Conservation (phyloP, 163 green algal genomes). For the Scenedesmus sp. region DNA sequence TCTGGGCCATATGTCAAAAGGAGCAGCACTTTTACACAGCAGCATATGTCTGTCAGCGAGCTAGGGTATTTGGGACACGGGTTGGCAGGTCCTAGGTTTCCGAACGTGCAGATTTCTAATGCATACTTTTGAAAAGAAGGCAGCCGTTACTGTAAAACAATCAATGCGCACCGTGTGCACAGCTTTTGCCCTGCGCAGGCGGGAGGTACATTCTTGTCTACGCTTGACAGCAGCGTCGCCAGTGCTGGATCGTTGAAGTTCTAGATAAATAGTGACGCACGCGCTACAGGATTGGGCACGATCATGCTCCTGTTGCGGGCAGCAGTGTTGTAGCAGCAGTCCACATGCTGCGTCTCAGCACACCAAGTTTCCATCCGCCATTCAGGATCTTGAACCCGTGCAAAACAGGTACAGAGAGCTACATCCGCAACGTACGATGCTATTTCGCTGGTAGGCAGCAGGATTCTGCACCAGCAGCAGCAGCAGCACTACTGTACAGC, state of each 20-base stretch:
- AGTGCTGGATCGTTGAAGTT: background rate
- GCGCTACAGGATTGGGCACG: background rate
- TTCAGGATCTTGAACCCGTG: background rate
- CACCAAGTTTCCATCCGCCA: background rate
- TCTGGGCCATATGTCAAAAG: background rate
- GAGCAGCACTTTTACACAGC: background rate
- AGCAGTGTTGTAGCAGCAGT: background rate
- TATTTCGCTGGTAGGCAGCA: background rate
- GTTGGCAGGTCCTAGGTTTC: slow-evolving; percentile 1
- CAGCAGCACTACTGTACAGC: background rate
- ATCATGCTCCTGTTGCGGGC: background rate
- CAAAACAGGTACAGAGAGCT: background rate
- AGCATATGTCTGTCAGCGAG: too few relatives aligned
- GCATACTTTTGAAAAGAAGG: too few relatives aligned
- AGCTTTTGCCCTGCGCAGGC: background rate
- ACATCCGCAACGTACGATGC: background rate
- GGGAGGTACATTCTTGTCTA: background rate
- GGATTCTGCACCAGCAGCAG: background rate
- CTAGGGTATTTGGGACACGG: background rate
- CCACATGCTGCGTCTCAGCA: slow-evolving; percentile 1
- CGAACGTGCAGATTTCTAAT: too few relatives aligned
- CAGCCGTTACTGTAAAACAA: too few relatives aligned
- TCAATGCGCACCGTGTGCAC: background rate
- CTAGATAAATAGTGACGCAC: background rate
- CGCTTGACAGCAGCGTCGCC: too few relatives aligned